Base-by-base conservation (phyloP, 2,329 filamentous ascomycete genomes). In the Trichocomaceae sp. region DNA sequence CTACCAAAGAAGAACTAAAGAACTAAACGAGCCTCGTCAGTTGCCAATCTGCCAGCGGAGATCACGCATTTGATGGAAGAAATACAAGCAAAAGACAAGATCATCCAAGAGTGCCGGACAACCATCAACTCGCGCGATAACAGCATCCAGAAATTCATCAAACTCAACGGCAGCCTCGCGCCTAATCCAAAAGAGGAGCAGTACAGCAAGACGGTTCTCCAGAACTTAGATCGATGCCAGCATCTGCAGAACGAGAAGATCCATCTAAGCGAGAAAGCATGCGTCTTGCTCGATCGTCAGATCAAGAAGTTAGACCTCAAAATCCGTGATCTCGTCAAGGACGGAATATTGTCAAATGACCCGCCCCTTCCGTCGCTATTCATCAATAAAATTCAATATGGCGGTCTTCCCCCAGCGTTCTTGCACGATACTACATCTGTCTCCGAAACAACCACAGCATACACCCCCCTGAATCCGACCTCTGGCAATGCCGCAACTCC, bases 51-150 rank as follows among this genome's bases (percentile, higher is more conserved):
- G 15, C 83, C 83, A 0, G 81, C 81, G 2, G 83, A 86, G 63
- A 81, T 86, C 47, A 80, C 77, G 9, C 83, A 85, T 71, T 71
- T 86, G 54, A 81, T 85, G 67, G 83, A 86, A 62, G 83, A 86
- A 62, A 83, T 85, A 44, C 78, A 83, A 61, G 83, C 82, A 57
- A 86, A 86, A 63, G 83, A 86, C 61, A 76, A 78, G 55, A 75
- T 78, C 48, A 81, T 85, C 52, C 76, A 80, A 59, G 80, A 83
- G 55, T 79, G 77, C 61, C 75, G 77, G 45, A 69, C 75, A n/a
- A 73, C 75, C 13, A 84, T 85, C 64, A 76, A 76, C 57, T 77
- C 77, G 33, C 80, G 81, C 46, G 83, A 86, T 60, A 72, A 69
- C 52, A 81, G 79, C 55, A 72, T 86, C n/a, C 83, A 86, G 61